Percentiles rank a stretch among this genome's conserved stretches.
These are phyloP conservation scores for Moringa oleifera DNA, from an alignment of 345 rosid genomes.

Conservation along the genomic window DNA sequence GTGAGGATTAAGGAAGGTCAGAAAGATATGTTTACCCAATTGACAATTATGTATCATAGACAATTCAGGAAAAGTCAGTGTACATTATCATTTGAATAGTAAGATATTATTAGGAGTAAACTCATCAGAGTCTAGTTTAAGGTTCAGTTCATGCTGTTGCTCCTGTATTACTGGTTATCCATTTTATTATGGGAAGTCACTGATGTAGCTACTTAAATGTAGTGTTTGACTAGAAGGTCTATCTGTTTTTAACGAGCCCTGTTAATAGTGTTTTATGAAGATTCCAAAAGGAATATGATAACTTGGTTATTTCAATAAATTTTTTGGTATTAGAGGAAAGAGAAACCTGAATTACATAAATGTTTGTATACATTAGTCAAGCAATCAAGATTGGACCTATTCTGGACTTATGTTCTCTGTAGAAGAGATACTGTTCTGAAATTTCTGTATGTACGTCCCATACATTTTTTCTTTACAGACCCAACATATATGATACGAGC, in stretches of 20 bases:
- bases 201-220: neutral
- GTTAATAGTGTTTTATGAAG: no score
- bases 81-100: neutral
- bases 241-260: neutral
- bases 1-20: neutral
- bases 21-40: neutral
- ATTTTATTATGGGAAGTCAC: neutral
- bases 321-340: neutral
- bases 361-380: neutral
- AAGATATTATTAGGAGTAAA: neutral
- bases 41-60: neutral
- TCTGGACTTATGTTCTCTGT: neutral
- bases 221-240: no score
- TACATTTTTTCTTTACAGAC: slow-evolving; percentile 38
- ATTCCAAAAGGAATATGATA: neutral
- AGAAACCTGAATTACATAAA: neutral
- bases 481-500: slow-evolving; percentile 98
- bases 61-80: neutral
- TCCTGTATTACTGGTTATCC: neutral
- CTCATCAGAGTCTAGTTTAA: no score
- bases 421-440: no score
- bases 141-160: neutral
- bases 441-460: slow-evolving; percentile 1
- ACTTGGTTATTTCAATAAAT: neutral
- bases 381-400: no score